Percentiles rank a stretch among this genome's conserved stretches.
These are phyloP conservation scores for Diplodia mutila DNA, from an alignment of 2,329 filamentous ascomycete species.

Conservation along the genomic window DNA sequence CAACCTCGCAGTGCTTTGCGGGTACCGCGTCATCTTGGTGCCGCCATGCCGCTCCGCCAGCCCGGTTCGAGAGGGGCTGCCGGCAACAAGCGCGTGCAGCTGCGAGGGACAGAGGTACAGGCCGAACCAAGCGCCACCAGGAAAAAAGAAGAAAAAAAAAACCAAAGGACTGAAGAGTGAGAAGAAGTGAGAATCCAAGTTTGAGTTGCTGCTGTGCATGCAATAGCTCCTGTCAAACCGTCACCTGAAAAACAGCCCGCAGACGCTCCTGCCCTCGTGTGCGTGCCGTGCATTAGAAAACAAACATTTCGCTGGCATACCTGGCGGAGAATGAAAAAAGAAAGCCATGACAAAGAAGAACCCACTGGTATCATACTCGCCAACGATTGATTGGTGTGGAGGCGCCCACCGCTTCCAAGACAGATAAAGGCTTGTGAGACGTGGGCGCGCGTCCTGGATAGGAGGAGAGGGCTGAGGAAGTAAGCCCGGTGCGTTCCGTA, in stretches of 20 bases:
- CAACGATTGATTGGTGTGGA: not conserved
- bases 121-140: not conserved
- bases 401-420: not conserved
- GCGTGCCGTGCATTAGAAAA: slow-evolving; percentile 3
- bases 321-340: not conserved
- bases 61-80: slow-evolving; percentile 19
- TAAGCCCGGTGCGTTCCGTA: not conserved
- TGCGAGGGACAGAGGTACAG: slow-evolving; percentile 11
- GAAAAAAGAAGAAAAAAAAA: slow-evolving; percentile 5
- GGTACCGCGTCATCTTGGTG: slow-evolving; percentile 19
- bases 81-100: slow-evolving; percentile 17
- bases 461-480: not conserved
- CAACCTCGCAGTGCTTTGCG: slow-evolving; percentile 12
- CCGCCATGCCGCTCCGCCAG: slow-evolving; percentile 10
- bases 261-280: slow-evolving; percentile 5
- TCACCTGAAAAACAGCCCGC: not conserved
- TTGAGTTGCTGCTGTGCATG: slow-evolving; percentile 21
- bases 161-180: slow-evolving; percentile 15
- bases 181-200: slow-evolving; percentile 18
- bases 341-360: not conserved
- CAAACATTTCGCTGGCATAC: not conserved
- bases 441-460: not conserved
- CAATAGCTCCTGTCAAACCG: slow-evolving; percentile 21
- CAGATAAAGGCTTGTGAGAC: not conserved
- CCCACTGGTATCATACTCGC: slow-evolving; percentile 16